A percentile compares a stretch with the other conserved stretches of the same genome.
Conservation (phyloP, 208 protist species). For the Herpetomonas muscarum region DNA sequence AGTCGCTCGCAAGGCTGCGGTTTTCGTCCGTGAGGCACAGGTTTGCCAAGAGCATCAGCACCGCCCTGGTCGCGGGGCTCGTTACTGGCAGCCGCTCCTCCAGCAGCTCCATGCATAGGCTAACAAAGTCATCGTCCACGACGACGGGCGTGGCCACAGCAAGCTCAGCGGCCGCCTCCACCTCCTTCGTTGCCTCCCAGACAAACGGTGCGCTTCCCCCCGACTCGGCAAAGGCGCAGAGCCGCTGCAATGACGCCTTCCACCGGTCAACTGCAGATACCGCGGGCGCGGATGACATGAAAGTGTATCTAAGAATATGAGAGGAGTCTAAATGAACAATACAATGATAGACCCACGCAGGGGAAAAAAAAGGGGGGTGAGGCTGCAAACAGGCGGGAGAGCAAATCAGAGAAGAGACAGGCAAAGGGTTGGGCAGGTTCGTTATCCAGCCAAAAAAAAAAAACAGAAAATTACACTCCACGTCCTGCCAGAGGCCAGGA, state of each 20-base stretch:
- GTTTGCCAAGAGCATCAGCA: constrained; percentile 53
- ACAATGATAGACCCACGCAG: no score
- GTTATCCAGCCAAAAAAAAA: no score
- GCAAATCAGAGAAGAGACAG: no score
- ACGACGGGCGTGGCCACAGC: constrained; percentile 22
- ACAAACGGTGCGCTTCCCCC: background rate
- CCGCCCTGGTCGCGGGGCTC: constrained; percentile 18
- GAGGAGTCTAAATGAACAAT: no score
- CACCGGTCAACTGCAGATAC: constrained; percentile 13
- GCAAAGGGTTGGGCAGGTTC: no score
- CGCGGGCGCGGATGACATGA: background rate
- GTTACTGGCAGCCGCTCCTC: constrained; percentile 26
- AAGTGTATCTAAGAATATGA: no score
- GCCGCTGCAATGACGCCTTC: constrained; percentile 32
- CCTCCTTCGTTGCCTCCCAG: constrained; percentile 19
- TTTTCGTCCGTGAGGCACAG: constrained; percentile 71
- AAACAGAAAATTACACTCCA: no score
- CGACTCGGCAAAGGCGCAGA: constrained; percentile 31
- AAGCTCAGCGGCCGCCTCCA: constrained; percentile 26
- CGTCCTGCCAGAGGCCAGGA: no score
- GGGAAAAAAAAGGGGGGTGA: no score
- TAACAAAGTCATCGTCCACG: constrained; percentile 51
- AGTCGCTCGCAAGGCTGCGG: constrained; percentile 32
- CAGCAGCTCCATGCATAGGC: constrained; percentile 46
- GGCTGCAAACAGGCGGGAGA: no score